Percentiles rank a stretch among this genome's conserved stretches.
These are phyloP conservation scores for Neophaeococcomyces aloes DNA, from an alignment of 2,329 filamentous ascomycete species.

Conservation along the genomic window DNA sequence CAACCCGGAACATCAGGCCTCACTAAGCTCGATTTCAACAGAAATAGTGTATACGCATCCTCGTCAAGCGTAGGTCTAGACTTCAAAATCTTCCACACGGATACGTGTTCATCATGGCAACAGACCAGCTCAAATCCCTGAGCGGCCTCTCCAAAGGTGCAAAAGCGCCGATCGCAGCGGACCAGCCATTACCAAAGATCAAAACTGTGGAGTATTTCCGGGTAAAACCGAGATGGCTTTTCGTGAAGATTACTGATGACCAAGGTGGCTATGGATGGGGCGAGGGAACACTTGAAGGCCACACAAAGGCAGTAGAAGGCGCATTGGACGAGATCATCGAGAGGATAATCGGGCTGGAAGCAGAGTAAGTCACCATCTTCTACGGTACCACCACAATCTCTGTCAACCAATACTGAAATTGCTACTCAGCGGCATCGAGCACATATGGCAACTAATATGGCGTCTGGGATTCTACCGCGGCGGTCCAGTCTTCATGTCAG, in stretches of 20 bases:
- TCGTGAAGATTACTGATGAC: constrained; percentile 64
- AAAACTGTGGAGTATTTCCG: constrained; percentile 61
- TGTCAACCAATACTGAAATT: background rate
- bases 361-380: constrained; percentile 44
- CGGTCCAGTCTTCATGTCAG: constrained; percentile 71
- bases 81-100: background rate
- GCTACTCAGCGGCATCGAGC: constrained; percentile 52
- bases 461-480: constrained; percentile 65
- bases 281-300: constrained; percentile 63
- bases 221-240: constrained; percentile 64
- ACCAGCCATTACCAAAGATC: constrained; percentile 32
- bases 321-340: constrained; percentile 57
- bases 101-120: constrained; percentile 13
- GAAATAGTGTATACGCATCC: background rate
- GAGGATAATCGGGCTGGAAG: constrained; percentile 56
- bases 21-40: too few species aligned
- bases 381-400: background rate
- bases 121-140: constrained; percentile 13
- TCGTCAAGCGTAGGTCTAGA: background rate
- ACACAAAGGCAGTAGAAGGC: constrained; percentile 63
- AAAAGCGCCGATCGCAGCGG: background rate
- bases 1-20: too few species aligned
- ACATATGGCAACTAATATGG: constrained; percentile 59
- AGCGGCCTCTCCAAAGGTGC: constrained; percentile 11
- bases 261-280: constrained; percentile 59